Evolutionary conservation across 1,284 basidiomycete genomes (phyloP).

Genomic region (Ustilago trichophora): DNA sequence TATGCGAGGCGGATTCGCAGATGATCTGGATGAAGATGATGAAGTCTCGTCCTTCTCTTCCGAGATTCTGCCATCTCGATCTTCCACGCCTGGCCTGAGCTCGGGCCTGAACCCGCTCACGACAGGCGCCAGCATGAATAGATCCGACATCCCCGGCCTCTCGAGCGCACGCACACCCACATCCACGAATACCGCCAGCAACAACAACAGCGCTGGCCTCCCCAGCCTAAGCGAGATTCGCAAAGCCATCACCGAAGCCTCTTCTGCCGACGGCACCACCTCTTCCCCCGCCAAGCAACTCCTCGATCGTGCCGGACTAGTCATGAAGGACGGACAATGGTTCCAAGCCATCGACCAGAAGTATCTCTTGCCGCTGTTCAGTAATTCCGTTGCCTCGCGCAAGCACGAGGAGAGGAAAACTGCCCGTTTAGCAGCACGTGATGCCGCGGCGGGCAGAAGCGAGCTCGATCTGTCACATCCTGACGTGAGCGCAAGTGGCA

Average conservation of each 20-base stretch:
- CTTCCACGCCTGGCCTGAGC: conserved; percentile 18
- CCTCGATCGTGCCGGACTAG: conserved; percentile 61
- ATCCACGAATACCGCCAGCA: no score
- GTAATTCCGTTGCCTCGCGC: conserved; percentile 72
- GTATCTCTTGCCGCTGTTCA: conserved; percentile 92
- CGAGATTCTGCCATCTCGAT: conserved; percentile 26
- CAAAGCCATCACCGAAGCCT: conserved; percentile 33
- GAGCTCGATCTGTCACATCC: conserved; percentile 15
- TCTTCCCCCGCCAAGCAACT: conserved; percentile 49
- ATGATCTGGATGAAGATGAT: conserved; percentile 49
- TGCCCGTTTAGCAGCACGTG: conserved; percentile 36
- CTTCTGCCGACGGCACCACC: conserved; percentile 19
- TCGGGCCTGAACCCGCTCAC: conserved; percentile 9
- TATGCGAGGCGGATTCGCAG: conserved; percentile 35
- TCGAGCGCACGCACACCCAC: conserved; percentile 12
- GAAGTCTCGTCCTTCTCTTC: conserved; percentile 23
- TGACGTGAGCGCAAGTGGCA: not conserved
- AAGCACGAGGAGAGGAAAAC: conserved; percentile 65
- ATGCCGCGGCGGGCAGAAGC: conserved; percentile 23
- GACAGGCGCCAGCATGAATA: conserved; percentile 2
- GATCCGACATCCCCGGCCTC: conserved; percentile 3
- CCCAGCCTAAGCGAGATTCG: conserved; percentile 40
- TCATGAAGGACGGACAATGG: conserved; percentile 78
- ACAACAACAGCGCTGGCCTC: not conserved
- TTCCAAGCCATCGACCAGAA: conserved; percentile 95